Evolutionary conservation across 352 stramenopile species (phyloP).

Genomic region (Globisporangium canariense): DNA sequence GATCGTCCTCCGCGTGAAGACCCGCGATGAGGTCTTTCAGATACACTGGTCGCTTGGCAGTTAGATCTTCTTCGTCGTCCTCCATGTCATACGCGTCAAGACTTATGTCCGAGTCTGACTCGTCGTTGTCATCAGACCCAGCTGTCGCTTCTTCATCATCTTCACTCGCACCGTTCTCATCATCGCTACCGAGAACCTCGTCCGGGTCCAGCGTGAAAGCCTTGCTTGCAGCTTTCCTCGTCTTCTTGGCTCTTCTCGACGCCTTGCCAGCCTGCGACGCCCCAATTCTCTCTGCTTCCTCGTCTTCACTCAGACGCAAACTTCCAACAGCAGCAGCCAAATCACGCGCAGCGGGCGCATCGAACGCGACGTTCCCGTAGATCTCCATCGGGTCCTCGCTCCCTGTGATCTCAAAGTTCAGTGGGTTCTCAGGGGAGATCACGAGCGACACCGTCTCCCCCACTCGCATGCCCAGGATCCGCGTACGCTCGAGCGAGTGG

Average conservation of each 20-base stretch:
- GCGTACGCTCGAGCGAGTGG: slow-evolving; percentile 55
- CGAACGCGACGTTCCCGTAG: slow-evolving; percentile 30
- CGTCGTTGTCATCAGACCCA: slow-evolving; percentile 19
- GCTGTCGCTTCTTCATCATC: slow-evolving; percentile 18
- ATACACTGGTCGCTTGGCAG: slow-evolving; percentile 54
- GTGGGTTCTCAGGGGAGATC: slow-evolving; percentile 52
- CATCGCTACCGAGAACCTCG: slow-evolving; percentile 54
- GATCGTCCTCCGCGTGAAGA: slow-evolving; percentile 55
- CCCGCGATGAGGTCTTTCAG: slow-evolving; percentile 60
- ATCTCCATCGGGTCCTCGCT: slow-evolving; percentile 36
- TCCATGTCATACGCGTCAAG: slow-evolving; percentile 63
- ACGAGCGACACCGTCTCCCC: slow-evolving; percentile 61
- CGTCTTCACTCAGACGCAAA: background rate
- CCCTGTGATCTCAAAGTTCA: slow-evolving; percentile 55
- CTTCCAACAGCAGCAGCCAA: slow-evolving; percentile 15
- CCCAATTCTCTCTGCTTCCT: background rate
- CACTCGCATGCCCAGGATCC: slow-evolving; percentile 62
- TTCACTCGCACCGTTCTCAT: slow-evolving; percentile 24
- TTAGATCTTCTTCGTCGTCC: slow-evolving; percentile 69
- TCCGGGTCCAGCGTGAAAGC: slow-evolving; percentile 51
- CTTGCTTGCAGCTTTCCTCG: background rate
- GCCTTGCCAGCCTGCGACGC: background rate
- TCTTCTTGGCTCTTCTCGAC: slow-evolving; percentile 7
- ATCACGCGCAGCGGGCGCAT: slow-evolving; percentile 13
- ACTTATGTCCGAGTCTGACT: slow-evolving; percentile 65